These are phyloP conservation scores for Pichia thaimueangensis DNA, from an alignment of 805 yeast genomes.

Conservation along the genomic window DNA sequence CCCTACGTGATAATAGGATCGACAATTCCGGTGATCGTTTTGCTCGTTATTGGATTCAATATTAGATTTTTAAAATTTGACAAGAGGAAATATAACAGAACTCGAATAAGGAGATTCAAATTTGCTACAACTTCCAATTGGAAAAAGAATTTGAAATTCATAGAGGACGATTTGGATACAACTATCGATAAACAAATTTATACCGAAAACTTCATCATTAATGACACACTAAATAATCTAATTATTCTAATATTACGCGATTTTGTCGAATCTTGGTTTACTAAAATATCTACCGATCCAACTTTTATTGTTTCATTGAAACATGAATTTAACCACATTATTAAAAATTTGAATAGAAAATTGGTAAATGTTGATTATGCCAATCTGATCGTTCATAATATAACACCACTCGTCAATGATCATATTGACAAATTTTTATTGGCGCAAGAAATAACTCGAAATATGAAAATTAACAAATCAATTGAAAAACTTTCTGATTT, in stretches of 20 bases:
- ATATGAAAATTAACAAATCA: slow-evolving; percentile 20
- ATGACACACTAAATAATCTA: slow-evolving; percentile 47
- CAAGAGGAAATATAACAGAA: background rate
- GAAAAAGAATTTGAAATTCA: slow-evolving; percentile 20
- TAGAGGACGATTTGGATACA: slow-evolving; percentile 14
- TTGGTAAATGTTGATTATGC: slow-evolving; percentile 45
- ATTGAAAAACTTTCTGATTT: slow-evolving; percentile 14
- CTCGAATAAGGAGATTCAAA: slow-evolving; percentile 5
- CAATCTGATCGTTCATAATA: slow-evolving; percentile 45
- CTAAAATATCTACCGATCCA: slow-evolving; percentile 34
- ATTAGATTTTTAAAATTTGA: background rate
- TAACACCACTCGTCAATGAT: slow-evolving; percentile 59
- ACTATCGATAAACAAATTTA: slow-evolving; percentile 22
- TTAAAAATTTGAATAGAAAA: slow-evolving; percentile 37
- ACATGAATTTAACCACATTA: slow-evolving; percentile 36
- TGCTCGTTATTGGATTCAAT: background rate
- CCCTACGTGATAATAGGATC: slow-evolving; percentile 14
- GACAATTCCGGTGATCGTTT: slow-evolving; percentile 12
- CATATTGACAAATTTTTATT: slow-evolving; percentile 50
- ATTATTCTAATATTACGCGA: slow-evolving; percentile 42
- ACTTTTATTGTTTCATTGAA: slow-evolving; percentile 39
- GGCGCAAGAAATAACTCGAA: slow-evolving; percentile 34
- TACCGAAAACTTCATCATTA: slow-evolving; percentile 45
- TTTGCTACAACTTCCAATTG: slow-evolving; percentile 27
- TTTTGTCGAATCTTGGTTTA: slow-evolving; percentile 54